Evolutionary conservation across 495 filamentous ascomycete genomes (phyloP), one percentile per base, ranked within the genome.

Genomic region (Podospora comata): DNA sequence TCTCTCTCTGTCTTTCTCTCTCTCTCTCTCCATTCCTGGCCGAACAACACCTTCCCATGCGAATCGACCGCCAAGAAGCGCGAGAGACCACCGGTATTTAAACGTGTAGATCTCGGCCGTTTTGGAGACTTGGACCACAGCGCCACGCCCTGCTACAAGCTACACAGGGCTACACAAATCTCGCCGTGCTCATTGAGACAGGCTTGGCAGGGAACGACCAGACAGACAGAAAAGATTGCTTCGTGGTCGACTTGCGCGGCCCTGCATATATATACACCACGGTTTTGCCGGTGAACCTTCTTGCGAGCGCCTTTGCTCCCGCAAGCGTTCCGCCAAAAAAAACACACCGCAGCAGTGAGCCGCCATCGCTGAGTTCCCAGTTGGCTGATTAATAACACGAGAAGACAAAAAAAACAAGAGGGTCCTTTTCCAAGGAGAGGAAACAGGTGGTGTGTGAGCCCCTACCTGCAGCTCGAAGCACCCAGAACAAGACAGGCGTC

Each of bases 91-190:
- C 68, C 70, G 68, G 68, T 69, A 70, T 72, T 68, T 54, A 60
- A 69, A 67, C 18, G 60, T 66, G 73, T 77, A 74, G 75, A 75
- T 75, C 73, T 74, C 70, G 67, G 54, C 74, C 70, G 56, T 62
- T 74, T 72, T 73, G 64, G 74, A 67, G 56, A 5, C 48, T 68
- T 48, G 69, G 67, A 64, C 64, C 63, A 75, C 65, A 34, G 67
- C 74, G 73, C 75, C 73, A 75, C 71, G 71, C 68, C 68, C 59
- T 67, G 53, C 68, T 69, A 56, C 30, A 62, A 61, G 39, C 69
- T 68, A 58, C 34, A 63, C 66, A 65, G 67, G 73, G 76, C 72
- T 70, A 77, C 76, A 77, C 76, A 72, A 78, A 75, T 74, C 74
- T 75, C 71, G 71, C 71, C 69, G 53, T 48, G 53, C 66, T 65